Base-by-base conservation (phyloP, 1,284 basidiomycete species). In the Cerioporus squamosus region DNA sequence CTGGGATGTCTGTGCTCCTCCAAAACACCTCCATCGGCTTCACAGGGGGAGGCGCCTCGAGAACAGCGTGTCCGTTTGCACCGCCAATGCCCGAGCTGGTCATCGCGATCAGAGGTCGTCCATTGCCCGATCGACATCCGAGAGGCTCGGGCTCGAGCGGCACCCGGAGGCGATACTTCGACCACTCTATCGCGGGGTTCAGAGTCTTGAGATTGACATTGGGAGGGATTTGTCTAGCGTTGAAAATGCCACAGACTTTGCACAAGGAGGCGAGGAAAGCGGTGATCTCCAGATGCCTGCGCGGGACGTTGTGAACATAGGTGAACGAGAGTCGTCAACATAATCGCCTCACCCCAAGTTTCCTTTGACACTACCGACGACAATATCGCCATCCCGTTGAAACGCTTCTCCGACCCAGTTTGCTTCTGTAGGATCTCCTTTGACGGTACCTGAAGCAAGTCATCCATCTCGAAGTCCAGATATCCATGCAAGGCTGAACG, bases 381-480 rank as follows among this genome's bases (percentile, higher is more conserved):
- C 15, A 5, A 80, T 57, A 4, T 72, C 71, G 12, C 61, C 66
- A 8, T 68, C 66, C 14, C 72, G 62, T 36, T 65, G 52, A 50
- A 77, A 79, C 18, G 63, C 50, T 42, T 71, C 68, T 1, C 79
- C 81, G 7, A 78, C 77, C 70, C 76, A 77, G 52, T 82, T 83
- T 2, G 76, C 77, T 64, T 83, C 82, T 0, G 74, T 77, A 1
- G 80, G 81, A 63, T 84, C 82, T 1, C 82, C 82, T 14, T 68
- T 68, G n/a, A 76, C 74, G 2, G 81, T 82, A 1, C 78, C 77
- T 75, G 17, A 9, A 24, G 14, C 17, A 23, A 49, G 10, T 40
- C 39, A 31, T 40, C 6, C 15, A 39, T 39, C 50, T 4, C 26
- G 26, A 18, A 12, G 20, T 7, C 9, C 20, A 18, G 5, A 20